Base-by-base conservation (phyloP, 2,329 filamentous ascomycete genomes). In the Rhinocladiella similis region DNA sequence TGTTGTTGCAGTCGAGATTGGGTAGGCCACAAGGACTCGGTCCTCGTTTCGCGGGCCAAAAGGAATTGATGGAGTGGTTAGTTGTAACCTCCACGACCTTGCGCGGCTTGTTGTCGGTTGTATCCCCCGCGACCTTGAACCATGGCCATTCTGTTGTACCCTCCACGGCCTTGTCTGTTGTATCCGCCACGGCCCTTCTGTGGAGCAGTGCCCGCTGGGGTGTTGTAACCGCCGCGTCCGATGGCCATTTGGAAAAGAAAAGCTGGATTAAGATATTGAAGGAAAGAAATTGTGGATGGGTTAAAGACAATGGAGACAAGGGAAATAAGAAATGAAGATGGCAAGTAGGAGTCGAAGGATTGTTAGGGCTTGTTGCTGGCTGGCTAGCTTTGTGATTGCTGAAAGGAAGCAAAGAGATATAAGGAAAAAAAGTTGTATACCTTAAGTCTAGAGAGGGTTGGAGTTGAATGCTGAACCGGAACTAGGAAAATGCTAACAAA, bases 171-270 rank as follows among this genome's bases (percentile, higher is more conserved):
- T 35, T 52, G 50, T 56, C 60, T 56, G 65, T 74, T 73, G 63
- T 73, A 73, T 42, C 70, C 72, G 38, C 72, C 72, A 60, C 74
- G 70, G 47, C 73, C 73, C 70, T 62, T 53, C 46, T 51, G 49
- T 47, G 59, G 61, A 53, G 50, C 42, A 56, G 41, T 53, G 59
- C 57, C 53, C 52, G 59, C 59, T 41, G 59, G 62, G 50, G 54
- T 55, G 59, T 69, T 70, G 63, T 70, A 70, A 50, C 68, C 66
- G 50, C 66, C 67, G 48, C 67, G 66, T 54, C 68, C 66, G 45
- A 66, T 65, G 54, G 58, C 58, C 50, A 63, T 65, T 50, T 47
- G 41, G 46, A 60, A 22, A 33, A 54, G 33, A 50, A 60, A 39
- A 1, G 55, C 41, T 50, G 59, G 49, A 43, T 53, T 41, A 35